Base-by-base conservation (phyloP, 2,329 filamentous ascomycete genomes). In the Elsinoe perseae region DNA sequence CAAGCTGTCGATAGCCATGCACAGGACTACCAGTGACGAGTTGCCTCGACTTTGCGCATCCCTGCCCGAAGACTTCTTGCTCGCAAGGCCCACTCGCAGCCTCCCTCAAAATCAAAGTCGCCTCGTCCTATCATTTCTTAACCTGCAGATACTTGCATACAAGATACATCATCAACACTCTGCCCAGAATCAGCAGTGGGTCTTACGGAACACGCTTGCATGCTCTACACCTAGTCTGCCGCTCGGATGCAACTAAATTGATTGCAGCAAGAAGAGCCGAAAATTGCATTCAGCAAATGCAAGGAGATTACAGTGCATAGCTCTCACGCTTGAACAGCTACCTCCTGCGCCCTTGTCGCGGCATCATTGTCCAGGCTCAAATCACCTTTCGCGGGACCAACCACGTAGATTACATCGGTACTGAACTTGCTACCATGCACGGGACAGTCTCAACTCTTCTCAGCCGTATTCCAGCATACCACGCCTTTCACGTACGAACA, bases 401-500 rank as follows among this genome's bases (percentile, higher is more conserved):
- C 69, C 12, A 75, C 53, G 59, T 70, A 70, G 16, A 72, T 62
- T 1, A 73, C 73, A 54, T 75, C 71, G 42, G 70, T 70, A 40
- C 68, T 71, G 58, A 75, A 76, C 16, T 72, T 64, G 59, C 67
- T 71, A 0, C 73, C 72, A 64, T 75, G 72, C 3, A 75, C 66
- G 0, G 79, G 79, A 60, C 79, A 82, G 64, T 82, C 79, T 68
- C 74, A 81, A 52, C 72, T 76, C 68, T 77, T 78, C 66, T 80
- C 77, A 0, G 68, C 68, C 4, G 66, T 60, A 58, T 82, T 82
- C 79, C 79, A 82, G 64, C 77, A 79, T 0, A 82, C 72, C 0
- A 82, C 75, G 0, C 77, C 79, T 57, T 78, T 73, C 66, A 82
- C 59, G 61, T 82, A 78, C 4, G 80, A 79, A 60, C 79, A 83